Conservation (phyloP, 192 early-diverging fungal species). For the Rhizoclosmatium globosum region DNA sequence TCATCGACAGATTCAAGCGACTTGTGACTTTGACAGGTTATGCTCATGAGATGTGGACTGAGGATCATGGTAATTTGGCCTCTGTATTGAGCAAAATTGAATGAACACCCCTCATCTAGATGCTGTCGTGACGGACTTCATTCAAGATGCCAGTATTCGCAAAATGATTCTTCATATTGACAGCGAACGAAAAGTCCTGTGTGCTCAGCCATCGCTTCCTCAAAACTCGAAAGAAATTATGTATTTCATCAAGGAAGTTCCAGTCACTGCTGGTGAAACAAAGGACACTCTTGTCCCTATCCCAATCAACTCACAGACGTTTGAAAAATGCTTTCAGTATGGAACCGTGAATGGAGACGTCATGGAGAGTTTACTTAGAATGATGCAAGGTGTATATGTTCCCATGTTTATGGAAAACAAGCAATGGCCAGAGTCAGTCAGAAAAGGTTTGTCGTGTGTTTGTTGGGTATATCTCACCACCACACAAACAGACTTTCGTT, state of each 20-base stretch:
- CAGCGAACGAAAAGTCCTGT: conserved; percentile 15
- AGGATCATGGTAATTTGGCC: conserved; percentile 33
- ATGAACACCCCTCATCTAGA: conserved; percentile 10
- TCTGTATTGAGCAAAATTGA: background rate
- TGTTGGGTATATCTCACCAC: background rate
- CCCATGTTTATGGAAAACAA: conserved; percentile 68
- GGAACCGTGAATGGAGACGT: conserved; percentile 55
- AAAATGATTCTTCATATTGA: conserved; percentile 42
- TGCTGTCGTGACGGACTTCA: conserved; percentile 9
- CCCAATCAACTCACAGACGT: conserved; percentile 44
- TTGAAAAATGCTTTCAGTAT: conserved; percentile 61
- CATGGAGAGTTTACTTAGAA: conserved; percentile 60
- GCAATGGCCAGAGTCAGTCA: conserved; percentile 66
- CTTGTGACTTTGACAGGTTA: conserved; percentile 42
- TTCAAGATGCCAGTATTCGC: conserved; percentile 14
- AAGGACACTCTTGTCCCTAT: conserved; percentile 1
- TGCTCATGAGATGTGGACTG: conserved; percentile 44
- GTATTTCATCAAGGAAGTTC: conserved; percentile 52
- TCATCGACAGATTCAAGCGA: conserved; percentile 25
- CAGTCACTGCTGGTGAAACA: background rate
- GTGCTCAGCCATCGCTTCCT: conserved; percentile 42
- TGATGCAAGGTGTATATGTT: conserved; percentile 68
- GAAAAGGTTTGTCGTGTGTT: conserved; percentile 53
- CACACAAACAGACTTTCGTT: conserved; percentile 49
- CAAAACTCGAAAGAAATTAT: conserved; percentile 43